phyloP scores from a whole-genome alignment of 306 rosid species.

The Luffa aegyptiaca region DNA sequence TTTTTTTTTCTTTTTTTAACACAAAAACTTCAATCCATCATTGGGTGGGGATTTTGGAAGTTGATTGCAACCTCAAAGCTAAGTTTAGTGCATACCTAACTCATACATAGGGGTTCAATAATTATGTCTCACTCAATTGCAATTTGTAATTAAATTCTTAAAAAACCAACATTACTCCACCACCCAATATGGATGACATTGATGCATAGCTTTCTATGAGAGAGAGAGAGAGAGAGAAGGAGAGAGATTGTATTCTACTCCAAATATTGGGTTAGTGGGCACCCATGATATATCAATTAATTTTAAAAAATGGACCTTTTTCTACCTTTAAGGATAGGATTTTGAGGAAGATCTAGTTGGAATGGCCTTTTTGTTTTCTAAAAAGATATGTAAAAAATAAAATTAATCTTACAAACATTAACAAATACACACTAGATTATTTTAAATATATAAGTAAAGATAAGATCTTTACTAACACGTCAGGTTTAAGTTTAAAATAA shows the following conservation, averaged over 20 bases:
- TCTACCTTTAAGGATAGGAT: constrained; percentile 4
- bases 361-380: background rate
- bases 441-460: background rate
- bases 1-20: too few species aligned
- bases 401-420: background rate
- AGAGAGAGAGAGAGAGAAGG: background rate
- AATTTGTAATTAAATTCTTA: background rate
- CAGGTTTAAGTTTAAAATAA: background rate
- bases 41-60: background rate
- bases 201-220: background rate
- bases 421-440: background rate
- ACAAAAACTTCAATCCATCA: background rate
- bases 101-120: background rate
- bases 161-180: background rate
- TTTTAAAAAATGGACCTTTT: background rate
- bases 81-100: constrained; percentile 10
- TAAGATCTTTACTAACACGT: background rate
- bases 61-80: constrained; percentile 10
- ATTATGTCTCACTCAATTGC: constrained; percentile 5
- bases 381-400: background rate
- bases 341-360: background rate
- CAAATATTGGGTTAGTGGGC: constrained; percentile 13
- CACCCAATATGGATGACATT: constrained; percentile 5
- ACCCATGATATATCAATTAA: background rate
- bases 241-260: background rate